phyloP scores from a whole-genome alignment of 2,329 filamentous ascomycete species.

The Thielaviopsis musarum region DNA sequence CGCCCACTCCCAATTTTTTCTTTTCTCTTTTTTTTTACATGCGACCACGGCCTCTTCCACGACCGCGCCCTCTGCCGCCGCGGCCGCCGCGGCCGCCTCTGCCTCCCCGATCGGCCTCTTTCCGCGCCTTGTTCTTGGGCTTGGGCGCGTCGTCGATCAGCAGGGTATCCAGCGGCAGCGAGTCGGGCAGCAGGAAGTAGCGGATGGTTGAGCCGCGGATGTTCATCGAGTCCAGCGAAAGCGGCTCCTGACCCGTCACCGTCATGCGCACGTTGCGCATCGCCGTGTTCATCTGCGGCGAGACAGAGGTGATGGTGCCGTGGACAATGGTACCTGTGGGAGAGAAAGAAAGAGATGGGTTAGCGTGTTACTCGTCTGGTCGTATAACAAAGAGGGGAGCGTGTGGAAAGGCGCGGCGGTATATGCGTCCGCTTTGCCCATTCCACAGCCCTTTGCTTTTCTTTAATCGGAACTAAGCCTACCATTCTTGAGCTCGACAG shows the following conservation, averaged over 20 bases:
- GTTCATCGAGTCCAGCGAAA: conserved; percentile 88
- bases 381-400: no score
- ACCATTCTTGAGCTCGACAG: conserved; percentile 98
- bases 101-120: conserved; percentile 55
- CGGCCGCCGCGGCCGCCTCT: conserved; percentile 37
- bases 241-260: conserved; percentile 66
- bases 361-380: background rate
- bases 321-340: conserved; percentile 74
- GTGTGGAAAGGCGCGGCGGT: no score
- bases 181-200: conserved; percentile 93
- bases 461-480: conserved; percentile 16
- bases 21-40: conserved; percentile 5
- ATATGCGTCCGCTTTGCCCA: no score
- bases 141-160: conserved; percentile 94
- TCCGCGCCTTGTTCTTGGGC: conserved; percentile 98
- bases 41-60: conserved; percentile 25
- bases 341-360: background rate
- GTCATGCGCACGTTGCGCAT: conserved; percentile 97
- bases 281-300: conserved; percentile 96
- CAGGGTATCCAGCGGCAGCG: conserved; percentile 82
- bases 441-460: no score
- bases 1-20: background rate
- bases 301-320: conserved; percentile 91
- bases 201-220: conserved; percentile 90
- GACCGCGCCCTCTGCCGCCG: conserved; percentile 36